Percentiles rank a stretch among this genome's conserved stretches.
These are phyloP conservation scores for Linnemannia zychae DNA, from an alignment of 192 early-diverging fungal species.

Conservation along the genomic window DNA sequence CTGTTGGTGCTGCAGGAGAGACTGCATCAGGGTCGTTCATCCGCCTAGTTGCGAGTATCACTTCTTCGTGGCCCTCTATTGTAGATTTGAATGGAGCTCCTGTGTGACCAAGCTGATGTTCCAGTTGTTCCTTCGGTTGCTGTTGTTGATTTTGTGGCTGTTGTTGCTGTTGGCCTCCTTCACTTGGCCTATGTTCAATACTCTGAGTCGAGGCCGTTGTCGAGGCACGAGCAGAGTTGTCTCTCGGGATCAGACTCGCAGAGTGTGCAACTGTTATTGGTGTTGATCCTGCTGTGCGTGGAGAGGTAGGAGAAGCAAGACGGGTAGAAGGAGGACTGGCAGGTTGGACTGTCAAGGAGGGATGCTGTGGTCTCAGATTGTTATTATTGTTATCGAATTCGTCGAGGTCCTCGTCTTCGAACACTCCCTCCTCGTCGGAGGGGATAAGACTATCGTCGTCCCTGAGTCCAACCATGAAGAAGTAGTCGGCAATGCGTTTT, in stretches of 20 bases:
- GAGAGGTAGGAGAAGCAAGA: background rate
- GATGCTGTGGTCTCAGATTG: background rate
- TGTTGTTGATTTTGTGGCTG: constrained; percentile 24
- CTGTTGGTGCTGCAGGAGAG: background rate
- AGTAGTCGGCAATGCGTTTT: constrained; percentile 54
- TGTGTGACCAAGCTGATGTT: background rate
- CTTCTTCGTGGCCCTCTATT: background rate
- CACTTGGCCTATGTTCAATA: background rate
- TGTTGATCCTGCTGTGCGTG: background rate
- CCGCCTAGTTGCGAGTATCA: background rate
- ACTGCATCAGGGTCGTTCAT: background rate
- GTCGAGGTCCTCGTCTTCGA: background rate
- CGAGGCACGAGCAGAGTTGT: background rate
- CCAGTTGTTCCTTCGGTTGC: constrained; percentile 13
- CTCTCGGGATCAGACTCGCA: background rate
- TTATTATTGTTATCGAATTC: background rate
- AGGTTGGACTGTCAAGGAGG: background rate
- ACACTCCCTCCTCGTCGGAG: background rate
- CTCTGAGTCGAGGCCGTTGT: background rate
- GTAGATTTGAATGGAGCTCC: background rate
- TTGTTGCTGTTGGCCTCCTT: background rate
- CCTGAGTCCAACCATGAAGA: constrained; percentile 51
- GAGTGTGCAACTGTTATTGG: background rate
- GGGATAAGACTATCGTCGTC: constrained; percentile 24
- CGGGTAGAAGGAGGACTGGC: background rate